Evolutionary conservation across 2,329 filamentous ascomycete genomes (phyloP).

Genomic region (Colletotrichum phormii): DNA sequence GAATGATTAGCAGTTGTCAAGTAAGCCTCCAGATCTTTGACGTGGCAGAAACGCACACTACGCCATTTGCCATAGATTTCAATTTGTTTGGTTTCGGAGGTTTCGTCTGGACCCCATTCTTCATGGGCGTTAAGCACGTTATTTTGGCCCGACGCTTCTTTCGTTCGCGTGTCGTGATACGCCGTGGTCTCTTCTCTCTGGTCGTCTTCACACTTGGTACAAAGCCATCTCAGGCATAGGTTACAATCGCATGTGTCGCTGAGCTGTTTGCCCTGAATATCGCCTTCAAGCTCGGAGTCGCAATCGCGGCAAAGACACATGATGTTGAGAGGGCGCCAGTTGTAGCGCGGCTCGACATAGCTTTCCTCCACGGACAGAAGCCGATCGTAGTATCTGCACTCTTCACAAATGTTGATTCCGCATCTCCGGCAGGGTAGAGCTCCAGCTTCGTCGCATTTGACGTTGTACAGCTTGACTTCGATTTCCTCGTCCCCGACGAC

Average conservation of each 20-base stretch:
- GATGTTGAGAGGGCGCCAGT: conserved; percentile 9
- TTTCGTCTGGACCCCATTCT: neutral
- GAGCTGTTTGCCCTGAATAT: conserved; percentile 11
- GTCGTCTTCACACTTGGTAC: neutral
- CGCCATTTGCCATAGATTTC: neutral
- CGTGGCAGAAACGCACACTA: neutral
- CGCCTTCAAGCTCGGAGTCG: conserved; percentile 11
- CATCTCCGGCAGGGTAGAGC: conserved; percentile 16
- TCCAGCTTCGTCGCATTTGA: conserved; percentile 17
- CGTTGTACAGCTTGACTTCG: conserved; percentile 25
- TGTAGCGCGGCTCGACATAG: conserved; percentile 25
- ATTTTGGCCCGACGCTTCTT: neutral
- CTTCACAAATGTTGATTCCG: conserved; percentile 31
- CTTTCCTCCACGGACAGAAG: neutral
- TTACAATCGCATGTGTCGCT: conserved; percentile 34
- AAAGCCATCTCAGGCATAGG: conserved; percentile 31
- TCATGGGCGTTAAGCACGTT: neutral
- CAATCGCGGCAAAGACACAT: conserved; percentile 32
- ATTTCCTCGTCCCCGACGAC: conserved; percentile 17
- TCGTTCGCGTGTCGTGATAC: conserved; percentile 16
- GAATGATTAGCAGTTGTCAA: neutral
- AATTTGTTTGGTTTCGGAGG: neutral
- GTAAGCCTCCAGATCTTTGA: neutral
- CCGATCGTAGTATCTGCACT: conserved; percentile 27
- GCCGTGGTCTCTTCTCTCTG: neutral